A percentile compares a stretch with the other conserved stretches of the same genome.
These are phyloP conservation scores for Aspergillus nidulans DNA, from an alignment of 495 filamentous ascomycete genomes.

Conservation along the genomic window DNA sequence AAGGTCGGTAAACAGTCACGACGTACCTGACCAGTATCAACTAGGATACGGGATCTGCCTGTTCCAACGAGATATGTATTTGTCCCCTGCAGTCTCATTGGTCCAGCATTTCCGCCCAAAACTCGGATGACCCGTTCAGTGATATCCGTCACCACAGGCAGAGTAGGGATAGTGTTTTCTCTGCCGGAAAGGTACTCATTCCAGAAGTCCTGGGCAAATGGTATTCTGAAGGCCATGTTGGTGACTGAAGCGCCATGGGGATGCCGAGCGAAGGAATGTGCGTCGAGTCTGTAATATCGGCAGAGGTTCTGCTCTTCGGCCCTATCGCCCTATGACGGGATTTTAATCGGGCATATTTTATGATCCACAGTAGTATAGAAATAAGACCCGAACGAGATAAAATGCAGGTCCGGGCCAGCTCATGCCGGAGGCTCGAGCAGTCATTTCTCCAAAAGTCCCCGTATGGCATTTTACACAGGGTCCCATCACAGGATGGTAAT, in stretches of 20 bases:
- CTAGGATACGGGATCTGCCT: constrained; percentile 55
- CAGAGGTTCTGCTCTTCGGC: background rate
- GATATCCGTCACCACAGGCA: constrained; percentile 37
- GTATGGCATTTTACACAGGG: background rate
- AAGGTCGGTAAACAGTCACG: background rate
- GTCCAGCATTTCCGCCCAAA: constrained; percentile 65
- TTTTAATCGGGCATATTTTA: constrained; percentile 8
- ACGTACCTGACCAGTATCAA: constrained; percentile 56
- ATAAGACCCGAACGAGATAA: background rate
- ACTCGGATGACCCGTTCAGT: constrained; percentile 38
- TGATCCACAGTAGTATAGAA: background rate
- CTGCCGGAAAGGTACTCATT: constrained; percentile 39
- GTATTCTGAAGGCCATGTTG: constrained; percentile 2
- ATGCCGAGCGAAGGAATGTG: background rate
- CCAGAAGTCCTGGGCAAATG: constrained; percentile 1
- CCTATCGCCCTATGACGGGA: background rate
- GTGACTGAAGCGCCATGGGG: background rate
- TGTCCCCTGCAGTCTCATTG: constrained; percentile 57
- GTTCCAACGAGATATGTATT: constrained; percentile 78
- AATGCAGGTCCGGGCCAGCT: background rate
- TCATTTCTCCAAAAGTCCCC: constrained; percentile 3
- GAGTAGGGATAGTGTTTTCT: constrained; percentile 22
- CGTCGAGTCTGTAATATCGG: background rate
- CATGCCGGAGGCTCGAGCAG: background rate
- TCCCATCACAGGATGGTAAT: background rate